phyloP scores from a whole-genome alignment of 2,329 filamentous ascomycete genomes.

The Penicillium capsulatum region DNA sequence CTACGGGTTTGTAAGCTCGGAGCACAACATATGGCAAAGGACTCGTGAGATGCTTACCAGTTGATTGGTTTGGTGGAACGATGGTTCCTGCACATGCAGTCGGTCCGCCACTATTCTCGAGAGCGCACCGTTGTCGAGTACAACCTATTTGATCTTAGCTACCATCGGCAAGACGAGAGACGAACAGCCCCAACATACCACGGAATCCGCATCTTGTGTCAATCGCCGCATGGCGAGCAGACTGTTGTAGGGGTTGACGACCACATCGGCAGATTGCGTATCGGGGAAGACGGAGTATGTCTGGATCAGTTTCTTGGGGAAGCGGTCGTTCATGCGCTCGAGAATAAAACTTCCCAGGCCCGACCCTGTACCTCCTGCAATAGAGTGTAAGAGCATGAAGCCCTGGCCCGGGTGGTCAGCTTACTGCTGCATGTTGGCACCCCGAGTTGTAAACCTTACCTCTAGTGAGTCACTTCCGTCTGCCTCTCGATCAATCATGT shows the following conservation, averaged over 20 bases:
- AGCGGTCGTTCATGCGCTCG: constrained; percentile 92
- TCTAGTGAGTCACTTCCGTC: constrained; percentile 97
- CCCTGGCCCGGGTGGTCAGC: constrained; percentile 51
- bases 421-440: constrained; percentile 3
- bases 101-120: constrained; percentile 91
- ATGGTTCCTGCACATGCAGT: constrained; percentile 90
- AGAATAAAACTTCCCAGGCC: constrained; percentile 93
- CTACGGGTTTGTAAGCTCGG: constrained; percentile 38
- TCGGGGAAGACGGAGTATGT: constrained; percentile 99
- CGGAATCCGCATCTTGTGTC: constrained; percentile 94
- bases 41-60: constrained; percentile 52
- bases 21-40: background rate
- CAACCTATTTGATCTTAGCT: constrained; percentile 52
- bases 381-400: constrained; percentile 98
- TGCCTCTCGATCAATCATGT: constrained; percentile 98
- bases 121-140: constrained; percentile 91
- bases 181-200: constrained; percentile 50
- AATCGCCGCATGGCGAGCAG: constrained; percentile 84
- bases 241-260: constrained; percentile 98
- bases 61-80: constrained; percentile 96
- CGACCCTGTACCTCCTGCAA: constrained; percentile 92
- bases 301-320: constrained; percentile 98
- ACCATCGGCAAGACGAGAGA: background rate
- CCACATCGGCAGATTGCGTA: constrained; percentile 83
- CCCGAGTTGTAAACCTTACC: constrained; percentile 44